phyloP scores from a whole-genome alignment of 257 asterid genomes.

The Voacanga thouarsii region DNA sequence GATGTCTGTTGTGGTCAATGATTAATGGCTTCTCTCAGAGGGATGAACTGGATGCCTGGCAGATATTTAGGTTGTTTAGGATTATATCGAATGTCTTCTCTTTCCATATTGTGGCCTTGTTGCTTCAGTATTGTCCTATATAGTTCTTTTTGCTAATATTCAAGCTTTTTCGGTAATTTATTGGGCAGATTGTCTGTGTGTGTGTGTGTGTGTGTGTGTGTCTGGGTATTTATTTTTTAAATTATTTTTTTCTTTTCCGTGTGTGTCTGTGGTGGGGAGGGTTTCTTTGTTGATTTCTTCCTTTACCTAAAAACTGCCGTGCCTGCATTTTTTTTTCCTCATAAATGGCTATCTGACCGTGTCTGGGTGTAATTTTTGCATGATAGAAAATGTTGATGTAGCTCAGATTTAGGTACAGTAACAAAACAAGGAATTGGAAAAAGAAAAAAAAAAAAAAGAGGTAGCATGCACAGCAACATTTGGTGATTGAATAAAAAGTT shows the following conservation, averaged over 20 bases:
- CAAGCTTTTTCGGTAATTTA: neutral
- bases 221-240: neutral
- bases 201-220: neutral
- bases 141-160: neutral
- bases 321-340: neutral
- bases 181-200: neutral
- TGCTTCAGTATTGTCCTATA: neutral
- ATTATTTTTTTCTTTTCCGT: no score
- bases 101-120: neutral
- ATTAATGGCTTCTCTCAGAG: neutral
- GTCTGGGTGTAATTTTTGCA: neutral
- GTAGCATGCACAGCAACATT: neutral
- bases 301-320: no score
- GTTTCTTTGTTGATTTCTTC: neutral
- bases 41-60: neutral
- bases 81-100: neutral
- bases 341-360: neutral
- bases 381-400: neutral
- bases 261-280: neutral
- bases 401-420: neutral
- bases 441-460: neutral
- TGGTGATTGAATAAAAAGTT: neutral
- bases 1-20: neutral
- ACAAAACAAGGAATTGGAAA: neutral
- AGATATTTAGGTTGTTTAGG: neutral